Conservation (phyloP, 257 asterid species). For the Ehretia macrophylla region DNA sequence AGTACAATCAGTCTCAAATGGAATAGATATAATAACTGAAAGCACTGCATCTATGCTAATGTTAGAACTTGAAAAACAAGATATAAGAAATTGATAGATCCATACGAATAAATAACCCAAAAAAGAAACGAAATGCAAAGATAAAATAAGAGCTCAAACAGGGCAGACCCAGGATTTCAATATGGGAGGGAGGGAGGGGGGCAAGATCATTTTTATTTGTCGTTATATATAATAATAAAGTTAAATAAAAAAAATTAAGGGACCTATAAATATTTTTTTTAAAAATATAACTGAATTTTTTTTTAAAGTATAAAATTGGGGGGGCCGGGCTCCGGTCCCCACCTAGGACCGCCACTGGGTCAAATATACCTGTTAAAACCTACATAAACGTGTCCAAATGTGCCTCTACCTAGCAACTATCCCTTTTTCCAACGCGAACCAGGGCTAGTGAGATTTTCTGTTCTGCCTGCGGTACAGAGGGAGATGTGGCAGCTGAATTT, state of each 20-base stretch:
- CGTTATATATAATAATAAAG: too few species aligned
- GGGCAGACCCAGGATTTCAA: too few species aligned
- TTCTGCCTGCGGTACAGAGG: slow-evolving; percentile 89
- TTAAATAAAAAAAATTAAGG: too few species aligned
- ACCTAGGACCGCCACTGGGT: too few species aligned
- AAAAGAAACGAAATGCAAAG: slow-evolving; percentile 8
- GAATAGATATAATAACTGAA: background rate
- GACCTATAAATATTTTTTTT: too few species aligned
- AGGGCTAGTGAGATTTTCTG: slow-evolving; percentile 78
- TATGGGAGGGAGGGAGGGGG: too few species aligned
- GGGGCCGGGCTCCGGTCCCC: too few species aligned
- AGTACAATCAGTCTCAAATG: slow-evolving; percentile 16
- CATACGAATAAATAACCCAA: background rate
- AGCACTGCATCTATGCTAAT: too few species aligned
- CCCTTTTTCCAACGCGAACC: slow-evolving; percentile 99
- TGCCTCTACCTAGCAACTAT: slow-evolving; percentile 53
- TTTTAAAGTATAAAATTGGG: too few species aligned
- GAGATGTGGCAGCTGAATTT: slow-evolving; percentile 90
- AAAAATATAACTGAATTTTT: too few species aligned
- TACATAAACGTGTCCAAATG: slow-evolving; percentile 59
- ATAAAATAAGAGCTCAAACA: background rate
- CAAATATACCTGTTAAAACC: slow-evolving; percentile 78
- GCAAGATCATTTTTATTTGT: too few species aligned
- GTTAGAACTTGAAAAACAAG: background rate
- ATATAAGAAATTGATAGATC: too few species aligned